Conservation (phyloP, 2,329 filamentous ascomycete genomes). For the Ophiostoma montium region DNA sequence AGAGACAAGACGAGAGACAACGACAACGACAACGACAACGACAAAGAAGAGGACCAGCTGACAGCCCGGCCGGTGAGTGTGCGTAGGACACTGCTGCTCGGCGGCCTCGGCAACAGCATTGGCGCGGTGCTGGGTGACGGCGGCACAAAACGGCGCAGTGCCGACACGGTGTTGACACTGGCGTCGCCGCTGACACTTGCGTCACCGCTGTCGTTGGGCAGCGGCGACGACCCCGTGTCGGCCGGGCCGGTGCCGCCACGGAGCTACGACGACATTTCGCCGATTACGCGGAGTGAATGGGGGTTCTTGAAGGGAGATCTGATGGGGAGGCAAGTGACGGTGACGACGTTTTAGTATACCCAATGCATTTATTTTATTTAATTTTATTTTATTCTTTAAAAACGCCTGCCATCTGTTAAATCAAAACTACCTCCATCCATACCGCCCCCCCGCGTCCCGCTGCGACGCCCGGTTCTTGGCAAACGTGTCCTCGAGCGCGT, state of each 20-base stretch:
- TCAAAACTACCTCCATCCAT: slow-evolving; percentile 57
- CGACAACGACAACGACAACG: neutral
- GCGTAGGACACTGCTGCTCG: slow-evolving; percentile 12
- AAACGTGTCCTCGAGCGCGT: slow-evolving; percentile 81
- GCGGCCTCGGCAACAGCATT: slow-evolving; percentile 21
- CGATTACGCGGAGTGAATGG: slow-evolving; percentile 49
- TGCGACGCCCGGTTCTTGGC: slow-evolving; percentile 66
- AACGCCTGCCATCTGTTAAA: too few species aligned
- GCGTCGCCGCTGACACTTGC: neutral
- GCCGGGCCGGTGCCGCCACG: slow-evolving; percentile 38
- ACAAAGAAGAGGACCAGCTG: slow-evolving; percentile 19
- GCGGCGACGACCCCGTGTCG: neutral
- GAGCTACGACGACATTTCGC: slow-evolving; percentile 47
- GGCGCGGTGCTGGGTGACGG: slow-evolving; percentile 25
- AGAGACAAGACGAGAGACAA: neutral
- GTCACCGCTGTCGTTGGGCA: neutral
- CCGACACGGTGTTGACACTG: neutral
- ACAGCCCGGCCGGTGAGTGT: slow-evolving; percentile 24
- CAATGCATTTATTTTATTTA: neutral
- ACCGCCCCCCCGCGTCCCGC: slow-evolving; percentile 66
- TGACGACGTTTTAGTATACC: slow-evolving; percentile 33
- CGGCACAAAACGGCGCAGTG: slow-evolving; percentile 6
- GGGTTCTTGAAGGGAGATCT: slow-evolving; percentile 42
- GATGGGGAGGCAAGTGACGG: slow-evolving; percentile 30
- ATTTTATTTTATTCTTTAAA: too few species aligned